phyloP scores from a whole-genome alignment of 805 yeast species.

The Wickerhamiella domercqiae region DNA sequence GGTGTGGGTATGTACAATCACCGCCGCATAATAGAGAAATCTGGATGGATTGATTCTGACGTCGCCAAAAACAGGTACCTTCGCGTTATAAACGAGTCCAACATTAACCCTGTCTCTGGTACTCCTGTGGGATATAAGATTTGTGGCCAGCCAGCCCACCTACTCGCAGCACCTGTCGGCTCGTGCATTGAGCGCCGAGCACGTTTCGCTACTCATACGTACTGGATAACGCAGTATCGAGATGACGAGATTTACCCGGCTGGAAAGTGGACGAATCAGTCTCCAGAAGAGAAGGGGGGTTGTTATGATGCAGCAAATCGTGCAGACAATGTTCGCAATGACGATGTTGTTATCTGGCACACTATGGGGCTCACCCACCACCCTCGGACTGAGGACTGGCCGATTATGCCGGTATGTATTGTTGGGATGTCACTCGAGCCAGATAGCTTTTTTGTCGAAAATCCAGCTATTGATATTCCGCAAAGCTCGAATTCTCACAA shows the following conservation, averaged over 20 bases:
- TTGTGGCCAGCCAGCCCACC: conserved; percentile 58
- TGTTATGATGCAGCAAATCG: conserved; percentile 15
- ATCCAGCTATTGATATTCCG: conserved; percentile 68
- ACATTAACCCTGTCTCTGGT: conserved; percentile 50
- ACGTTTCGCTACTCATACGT: conserved; percentile 53
- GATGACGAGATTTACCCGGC: conserved; percentile 63
- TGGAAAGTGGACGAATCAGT: conserved; percentile 76
- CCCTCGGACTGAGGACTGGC: conserved; percentile 75
- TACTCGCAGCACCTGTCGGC: conserved; percentile 48
- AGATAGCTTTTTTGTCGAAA: conserved; percentile 57
- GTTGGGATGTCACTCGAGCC: conserved; percentile 54
- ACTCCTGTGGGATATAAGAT: conserved; percentile 65
- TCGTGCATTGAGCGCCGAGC: conserved; percentile 59
- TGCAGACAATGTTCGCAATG: conserved; percentile 48
- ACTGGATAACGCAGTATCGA: conserved; percentile 66
- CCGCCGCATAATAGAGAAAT: conserved; percentile 45
- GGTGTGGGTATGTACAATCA: conserved; percentile 49
- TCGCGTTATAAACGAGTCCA: conserved; percentile 59
- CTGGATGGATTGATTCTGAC: conserved; percentile 56
- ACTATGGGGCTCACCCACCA: conserved; percentile 68
- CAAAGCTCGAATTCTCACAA: conserved; percentile 50
- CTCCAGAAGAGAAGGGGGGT: conserved; percentile 43
- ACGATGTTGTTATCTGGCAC: conserved; percentile 66
- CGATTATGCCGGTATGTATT: conserved; percentile 74
- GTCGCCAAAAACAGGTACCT: conserved; percentile 61